These are phyloP conservation scores for Lentinula detonsa DNA, from an alignment of 768 basidiomycete genomes.

Conservation along the genomic window DNA sequence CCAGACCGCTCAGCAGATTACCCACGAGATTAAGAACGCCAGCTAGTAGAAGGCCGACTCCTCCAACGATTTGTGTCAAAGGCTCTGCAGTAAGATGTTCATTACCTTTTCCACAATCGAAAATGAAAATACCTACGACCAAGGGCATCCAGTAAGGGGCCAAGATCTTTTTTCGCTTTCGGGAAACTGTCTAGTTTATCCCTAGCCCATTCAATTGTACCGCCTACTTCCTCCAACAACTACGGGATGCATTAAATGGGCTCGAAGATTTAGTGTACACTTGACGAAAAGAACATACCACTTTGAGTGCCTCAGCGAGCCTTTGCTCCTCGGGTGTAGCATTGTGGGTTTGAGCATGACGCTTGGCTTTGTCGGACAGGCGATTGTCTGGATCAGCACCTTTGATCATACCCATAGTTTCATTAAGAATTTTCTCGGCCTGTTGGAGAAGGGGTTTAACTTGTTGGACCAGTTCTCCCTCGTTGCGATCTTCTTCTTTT, in stretches of 20 bases:
- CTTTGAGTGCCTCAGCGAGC: slow-evolving; percentile 30
- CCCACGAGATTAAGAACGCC: slow-evolving; percentile 31
- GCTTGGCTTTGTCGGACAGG: slow-evolving; percentile 25
- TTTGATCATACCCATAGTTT: slow-evolving; percentile 28
- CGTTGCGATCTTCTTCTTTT: slow-evolving; percentile 29
- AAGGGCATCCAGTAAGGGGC: slow-evolving; percentile 29
- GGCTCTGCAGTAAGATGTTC: slow-evolving; percentile 17
- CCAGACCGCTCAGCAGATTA: slow-evolving; percentile 24
- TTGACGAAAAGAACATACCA: slow-evolving; percentile 14
- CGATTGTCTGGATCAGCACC: slow-evolving; percentile 32
- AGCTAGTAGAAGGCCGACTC: slow-evolving; percentile 27
- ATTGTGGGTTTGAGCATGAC: slow-evolving; percentile 27
- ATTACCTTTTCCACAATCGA: not conserved
- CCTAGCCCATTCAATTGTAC: slow-evolving; percentile 31
- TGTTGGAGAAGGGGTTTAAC: slow-evolving; percentile 30
- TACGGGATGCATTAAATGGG: slow-evolving; percentile 1
- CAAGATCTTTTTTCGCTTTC: slow-evolving; percentile 30
- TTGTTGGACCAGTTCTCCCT: slow-evolving; percentile 25
- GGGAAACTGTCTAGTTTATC: slow-evolving; percentile 30
- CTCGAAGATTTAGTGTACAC: not conserved
- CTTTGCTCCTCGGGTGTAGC: slow-evolving; percentile 32
- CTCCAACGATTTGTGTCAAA: slow-evolving; percentile 30
- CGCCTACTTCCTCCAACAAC: slow-evolving; percentile 30
- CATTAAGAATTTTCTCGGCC: slow-evolving; percentile 30
- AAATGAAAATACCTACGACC: slow-evolving; percentile 20